Conservation (phyloP, 2,329 filamentous ascomycete genomes). For the Bipolaris victoriae region DNA sequence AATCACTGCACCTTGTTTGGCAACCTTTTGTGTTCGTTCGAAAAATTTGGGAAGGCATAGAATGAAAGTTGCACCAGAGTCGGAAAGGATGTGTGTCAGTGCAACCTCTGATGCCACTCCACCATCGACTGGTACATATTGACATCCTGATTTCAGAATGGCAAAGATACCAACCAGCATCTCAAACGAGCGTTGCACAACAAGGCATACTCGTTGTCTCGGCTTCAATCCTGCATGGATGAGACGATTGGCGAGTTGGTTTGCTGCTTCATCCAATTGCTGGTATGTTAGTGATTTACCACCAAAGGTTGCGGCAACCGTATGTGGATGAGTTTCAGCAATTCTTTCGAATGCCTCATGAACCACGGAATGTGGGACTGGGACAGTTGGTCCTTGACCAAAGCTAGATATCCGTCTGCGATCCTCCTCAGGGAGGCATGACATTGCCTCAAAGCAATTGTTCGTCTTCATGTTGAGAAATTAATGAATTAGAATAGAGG, state of each 20-base stretch:
- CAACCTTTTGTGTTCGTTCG: conserved; percentile 29
- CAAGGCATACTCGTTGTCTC: conserved; percentile 58
- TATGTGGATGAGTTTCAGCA: conserved; percentile 30
- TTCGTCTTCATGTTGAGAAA: conserved; percentile 4
- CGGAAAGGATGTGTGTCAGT: conserved; percentile 56
- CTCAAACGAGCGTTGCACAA: conserved; percentile 61
- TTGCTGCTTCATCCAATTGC: conserved; percentile 37
- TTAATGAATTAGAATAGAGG: background rate
- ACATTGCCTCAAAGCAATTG: conserved; percentile 18
- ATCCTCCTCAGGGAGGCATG: conserved; percentile 25
- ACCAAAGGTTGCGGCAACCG: conserved; percentile 31
- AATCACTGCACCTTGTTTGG: conserved; percentile 17
- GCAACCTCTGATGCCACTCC: conserved; percentile 46
- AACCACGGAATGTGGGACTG: conserved; percentile 26
- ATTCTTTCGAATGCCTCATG: conserved; percentile 40
- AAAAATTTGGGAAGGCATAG: conserved; percentile 54
- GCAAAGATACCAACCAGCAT: conserved; percentile 66
- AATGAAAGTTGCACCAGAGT: conserved; percentile 55
- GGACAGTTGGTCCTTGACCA: conserved; percentile 29
- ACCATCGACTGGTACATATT: conserved; percentile 66
- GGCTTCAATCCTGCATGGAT: conserved; percentile 34
- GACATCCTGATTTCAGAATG: conserved; percentile 63
- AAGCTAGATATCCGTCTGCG: conserved; percentile 29
- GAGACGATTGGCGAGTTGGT: conserved; percentile 39
- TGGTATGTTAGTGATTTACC: conserved; percentile 33